Percentiles rank a stretch among this genome's conserved stretches.
phyloP scores from a whole-genome alignment of 2,329 filamentous ascomycete species.

The Metarhizium anisopliae region DNA sequence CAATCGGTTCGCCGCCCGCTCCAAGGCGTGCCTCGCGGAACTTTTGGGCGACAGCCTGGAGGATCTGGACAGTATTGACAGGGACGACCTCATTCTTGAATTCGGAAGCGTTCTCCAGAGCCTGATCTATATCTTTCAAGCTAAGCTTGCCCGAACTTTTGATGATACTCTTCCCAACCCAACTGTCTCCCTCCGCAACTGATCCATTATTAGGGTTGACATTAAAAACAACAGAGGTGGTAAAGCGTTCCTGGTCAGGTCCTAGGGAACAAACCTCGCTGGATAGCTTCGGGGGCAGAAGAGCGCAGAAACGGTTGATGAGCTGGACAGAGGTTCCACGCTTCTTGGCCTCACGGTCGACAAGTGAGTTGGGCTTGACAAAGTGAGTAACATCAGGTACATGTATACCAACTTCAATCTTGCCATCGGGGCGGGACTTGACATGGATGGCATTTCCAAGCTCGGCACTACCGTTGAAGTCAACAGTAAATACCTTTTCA shows the following conservation, averaged over 20 bases:
- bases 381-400: slow-evolving; percentile 95
- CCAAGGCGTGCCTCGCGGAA: slow-evolving; percentile 84
- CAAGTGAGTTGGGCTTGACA: slow-evolving; percentile 89
- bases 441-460: slow-evolving; percentile 90
- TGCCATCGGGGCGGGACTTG: slow-evolving; percentile 72
- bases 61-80: slow-evolving; percentile 68
- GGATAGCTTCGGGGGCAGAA: slow-evolving; percentile 80
- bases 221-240: slow-evolving; percentile 87
- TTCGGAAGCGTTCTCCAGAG: slow-evolving; percentile 55
- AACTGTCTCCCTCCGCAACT: slow-evolving; percentile 77
- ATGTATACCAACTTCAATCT: slow-evolving; percentile 90
- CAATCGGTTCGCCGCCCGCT: slow-evolving; percentile 68
- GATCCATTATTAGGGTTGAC: slow-evolving; percentile 73
- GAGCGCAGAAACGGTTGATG: slow-evolving; percentile 77
- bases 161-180: slow-evolving; percentile 89
- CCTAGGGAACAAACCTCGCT: slow-evolving; percentile 80
- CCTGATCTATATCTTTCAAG: slow-evolving; percentile 77
- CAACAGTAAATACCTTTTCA: slow-evolving; percentile 85
- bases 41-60: slow-evolving; percentile 77
- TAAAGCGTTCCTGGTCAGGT: slow-evolving; percentile 81
- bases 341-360: slow-evolving; percentile 96
- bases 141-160: slow-evolving; percentile 83
- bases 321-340: slow-evolving; percentile 92
- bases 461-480: slow-evolving; percentile 79
- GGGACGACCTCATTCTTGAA: slow-evolving; percentile 58